These are phyloP conservation scores for Xylariomycetidae sp. DNA, from an alignment of 2,329 filamentous ascomycete species.

Conservation along the genomic window DNA sequence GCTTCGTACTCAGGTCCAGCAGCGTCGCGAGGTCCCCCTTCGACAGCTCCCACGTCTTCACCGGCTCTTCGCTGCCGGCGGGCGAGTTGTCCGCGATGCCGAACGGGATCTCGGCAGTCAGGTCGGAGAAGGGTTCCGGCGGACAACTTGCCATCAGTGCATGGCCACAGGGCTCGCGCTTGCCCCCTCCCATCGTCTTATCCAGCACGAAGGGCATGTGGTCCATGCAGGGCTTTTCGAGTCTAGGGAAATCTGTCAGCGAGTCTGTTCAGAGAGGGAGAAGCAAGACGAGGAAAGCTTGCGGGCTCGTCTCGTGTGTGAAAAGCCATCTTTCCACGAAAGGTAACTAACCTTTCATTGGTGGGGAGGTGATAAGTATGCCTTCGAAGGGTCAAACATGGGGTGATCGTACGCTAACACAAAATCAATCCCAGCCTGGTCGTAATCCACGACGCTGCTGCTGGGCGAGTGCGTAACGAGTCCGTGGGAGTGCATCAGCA, in stretches of 20 bases:
- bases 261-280: slow-evolving; percentile 15
- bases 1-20: slow-evolving; percentile 73
- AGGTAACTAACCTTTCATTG: slow-evolving; percentile 36
- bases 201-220: slow-evolving; percentile 77
- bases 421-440: slow-evolving; percentile 83
- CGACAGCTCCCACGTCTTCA: slow-evolving; percentile 73
- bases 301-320: too few relatives aligned
- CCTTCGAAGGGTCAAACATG: slow-evolving; percentile 46
- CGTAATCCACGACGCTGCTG: slow-evolving; percentile 57
- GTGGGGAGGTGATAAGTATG: slow-evolving; percentile 61
- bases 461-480: slow-evolving; percentile 23
- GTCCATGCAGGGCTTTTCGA: slow-evolving; percentile 90
- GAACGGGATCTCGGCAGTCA: slow-evolving; percentile 47
- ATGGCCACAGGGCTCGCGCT: slow-evolving; percentile 73
- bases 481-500: slow-evolving; percentile 27
- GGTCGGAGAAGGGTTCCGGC: slow-evolving; percentile 53
- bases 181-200: slow-evolving; percentile 52
- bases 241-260: slow-evolving; percentile 43
- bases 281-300: too few relatives aligned
- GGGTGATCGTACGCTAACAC: slow-evolving; percentile 74
- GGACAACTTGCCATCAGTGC: slow-evolving; percentile 91
- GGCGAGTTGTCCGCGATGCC: slow-evolving; percentile 33
- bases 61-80: slow-evolving; percentile 29
- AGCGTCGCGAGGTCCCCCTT: slow-evolving; percentile 74
- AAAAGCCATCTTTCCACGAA: too few relatives aligned